Conservation (phyloP, 2,329 filamentous ascomycete genomes). For the Penicillium hesseltinei region DNA sequence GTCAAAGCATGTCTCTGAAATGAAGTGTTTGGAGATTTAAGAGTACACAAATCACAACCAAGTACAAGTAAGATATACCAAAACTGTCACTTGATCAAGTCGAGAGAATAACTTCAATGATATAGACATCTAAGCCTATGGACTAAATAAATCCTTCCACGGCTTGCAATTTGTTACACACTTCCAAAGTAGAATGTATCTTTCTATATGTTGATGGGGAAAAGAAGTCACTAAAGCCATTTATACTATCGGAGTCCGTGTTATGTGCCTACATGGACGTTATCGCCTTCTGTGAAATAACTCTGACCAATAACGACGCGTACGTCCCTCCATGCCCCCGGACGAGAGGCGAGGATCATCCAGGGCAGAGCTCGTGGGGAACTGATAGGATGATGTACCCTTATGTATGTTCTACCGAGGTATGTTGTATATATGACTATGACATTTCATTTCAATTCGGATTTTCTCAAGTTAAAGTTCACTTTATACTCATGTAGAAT, state of each 20-base stretch:
- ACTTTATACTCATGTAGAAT: neutral
- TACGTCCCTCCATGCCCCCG: conserved; percentile 38
- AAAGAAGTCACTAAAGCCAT: too few species aligned
- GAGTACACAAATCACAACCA: neutral
- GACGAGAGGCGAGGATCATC: conserved; percentile 31
- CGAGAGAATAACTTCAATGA: neutral
- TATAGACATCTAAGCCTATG: too few species aligned
- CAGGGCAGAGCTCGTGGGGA: conserved; percentile 19
- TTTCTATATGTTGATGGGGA: too few species aligned
- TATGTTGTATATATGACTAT: neutral
- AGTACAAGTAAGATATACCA: neutral
- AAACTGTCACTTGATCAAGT: neutral
- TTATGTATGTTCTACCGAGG: neutral
- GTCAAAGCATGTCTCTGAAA: neutral
- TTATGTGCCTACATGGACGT: neutral
- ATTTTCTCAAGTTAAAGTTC: neutral
- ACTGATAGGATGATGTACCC: conserved; percentile 8
- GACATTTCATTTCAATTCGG: neutral
- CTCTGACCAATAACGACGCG: conserved; percentile 35
- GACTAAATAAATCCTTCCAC: too few species aligned
- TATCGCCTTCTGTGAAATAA: accelerated
- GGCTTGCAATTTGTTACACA: neutral
- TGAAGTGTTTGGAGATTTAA: neutral
- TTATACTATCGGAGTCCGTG: too few species aligned
- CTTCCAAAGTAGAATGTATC: neutral